A percentile compares a stretch with the other conserved stretches of the same genome.
These are phyloP conservation scores for Niebla homalea DNA, from an alignment of 495 filamentous ascomycete genomes.

Conservation along the genomic window DNA sequence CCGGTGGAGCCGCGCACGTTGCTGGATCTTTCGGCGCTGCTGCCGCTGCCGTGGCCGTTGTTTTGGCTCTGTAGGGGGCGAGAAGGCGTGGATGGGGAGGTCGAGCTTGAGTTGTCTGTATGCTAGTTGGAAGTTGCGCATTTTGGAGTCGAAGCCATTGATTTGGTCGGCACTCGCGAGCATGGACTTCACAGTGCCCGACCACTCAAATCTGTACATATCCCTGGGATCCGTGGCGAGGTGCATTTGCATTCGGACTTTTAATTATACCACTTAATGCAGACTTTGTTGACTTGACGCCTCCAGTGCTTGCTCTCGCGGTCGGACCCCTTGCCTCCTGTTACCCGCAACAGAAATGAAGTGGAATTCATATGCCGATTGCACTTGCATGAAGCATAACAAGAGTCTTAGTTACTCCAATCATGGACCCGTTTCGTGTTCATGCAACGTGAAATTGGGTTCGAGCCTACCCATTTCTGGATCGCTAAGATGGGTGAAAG, in stretches of 20 bases:
- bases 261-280: conserved; percentile 8
- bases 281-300: neutral
- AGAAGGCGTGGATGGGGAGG: neutral
- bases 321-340: neutral
- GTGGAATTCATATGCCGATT: no score
- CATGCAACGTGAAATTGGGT: no score
- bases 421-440: no score
- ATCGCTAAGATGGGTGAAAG: no score
- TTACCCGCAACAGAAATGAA: neutral
- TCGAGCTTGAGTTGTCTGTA: neutral
- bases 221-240: neutral
- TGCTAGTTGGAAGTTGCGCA: neutral
- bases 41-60: conserved; percentile 6
- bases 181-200: neutral
- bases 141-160: conserved; percentile 1
- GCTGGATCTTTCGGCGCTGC: conserved; percentile 9
- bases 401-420: no score
- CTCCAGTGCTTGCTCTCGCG: no score
- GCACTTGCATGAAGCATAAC: no score
- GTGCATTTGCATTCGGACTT: neutral
- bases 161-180: no score
- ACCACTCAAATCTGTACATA: conserved; percentile 7
- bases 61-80: conserved; percentile 3
- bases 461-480: no score
- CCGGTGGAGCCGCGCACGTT: conserved; percentile 13